Base-by-base conservation (phyloP, 2,329 filamentous ascomycete genomes). In the Fusarium tricinctum region DNA sequence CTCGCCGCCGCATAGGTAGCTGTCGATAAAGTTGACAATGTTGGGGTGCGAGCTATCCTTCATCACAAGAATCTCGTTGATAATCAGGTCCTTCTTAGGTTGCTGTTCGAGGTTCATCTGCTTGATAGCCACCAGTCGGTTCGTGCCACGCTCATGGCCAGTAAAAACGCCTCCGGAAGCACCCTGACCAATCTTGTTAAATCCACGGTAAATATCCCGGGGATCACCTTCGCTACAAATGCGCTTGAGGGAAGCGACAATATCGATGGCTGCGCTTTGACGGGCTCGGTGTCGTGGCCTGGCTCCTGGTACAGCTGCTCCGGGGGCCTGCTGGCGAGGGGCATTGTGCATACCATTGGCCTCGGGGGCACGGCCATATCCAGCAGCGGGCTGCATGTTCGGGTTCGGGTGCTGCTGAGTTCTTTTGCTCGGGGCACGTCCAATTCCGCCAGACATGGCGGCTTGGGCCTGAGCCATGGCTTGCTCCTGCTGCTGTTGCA, bases 31-130 rank as follows among this genome's bases (percentile, higher is more conserved):
- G 80, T 99, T 99, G 81, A 99, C 96, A 80, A 99, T 97, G 78
- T 98, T 98, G 75, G 94, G 95, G 78, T 99, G 96, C 60, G 93
- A 96, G 84, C 94, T 97, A 75, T 98, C 96, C 82, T 97, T 97
- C 96, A 99, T 99, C 60, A 99, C 96, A 60, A 99, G 82, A 71
- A 99, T 99, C 78, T 99, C 96, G 79, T 99, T 99, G 81, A 99
- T 97, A 75, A 99, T 99, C 48, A 98, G 84, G 74, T 99, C 96
- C 80, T 99, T 99, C 87, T 98, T 98, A 4, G 96, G 96, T 76
- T 99, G 96, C 80, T 98, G 92, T 79, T 98, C 96, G 57, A 99
- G 83, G 72, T 98, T 98, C 96, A 99, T 99, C 83, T 99, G 96
- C 83, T 99, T 99, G 81, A 99, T 98, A 42, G 96, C 96, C 38